Evolutionary conservation across 257 asterid species (phyloP).

Genomic region (Solanum clarkiae): DNA sequence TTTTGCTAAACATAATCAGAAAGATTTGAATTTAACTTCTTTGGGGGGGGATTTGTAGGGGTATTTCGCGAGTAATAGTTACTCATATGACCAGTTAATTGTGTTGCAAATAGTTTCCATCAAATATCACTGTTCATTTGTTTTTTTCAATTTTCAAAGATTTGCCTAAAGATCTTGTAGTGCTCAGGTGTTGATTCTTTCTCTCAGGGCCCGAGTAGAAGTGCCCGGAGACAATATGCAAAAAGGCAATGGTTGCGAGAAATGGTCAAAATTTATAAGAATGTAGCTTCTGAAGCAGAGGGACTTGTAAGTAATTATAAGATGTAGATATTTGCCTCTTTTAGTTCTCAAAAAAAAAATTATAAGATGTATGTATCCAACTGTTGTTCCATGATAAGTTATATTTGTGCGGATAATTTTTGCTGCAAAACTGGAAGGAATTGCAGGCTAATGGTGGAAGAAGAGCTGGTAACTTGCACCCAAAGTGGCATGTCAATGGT

Average conservation of each 20-base stretch:
- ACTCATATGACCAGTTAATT: neutral
- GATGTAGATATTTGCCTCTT: neutral
- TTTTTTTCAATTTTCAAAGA: neutral
- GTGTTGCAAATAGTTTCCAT: neutral
- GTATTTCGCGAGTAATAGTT: neutral
- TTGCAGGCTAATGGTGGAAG: neutral
- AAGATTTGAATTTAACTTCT: neutral
- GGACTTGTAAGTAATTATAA: neutral
- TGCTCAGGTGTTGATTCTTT: neutral
- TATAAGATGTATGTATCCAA: neutral
- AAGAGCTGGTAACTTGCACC: neutral
- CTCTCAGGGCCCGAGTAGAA: neutral
- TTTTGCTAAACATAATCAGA: neutral
- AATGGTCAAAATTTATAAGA: neutral
- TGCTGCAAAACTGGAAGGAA: neutral
- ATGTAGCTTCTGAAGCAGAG: neutral
- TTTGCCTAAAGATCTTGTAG: neutral
- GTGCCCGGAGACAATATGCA: slow-evolving; percentile 1
- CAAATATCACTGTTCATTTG: neutral
- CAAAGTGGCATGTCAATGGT: neutral
- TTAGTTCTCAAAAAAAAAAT: neutral
- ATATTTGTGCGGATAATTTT: neutral
- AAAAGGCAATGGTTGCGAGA: neutral
- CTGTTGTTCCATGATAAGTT: neutral
- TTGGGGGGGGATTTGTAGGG: neutral